These are phyloP conservation scores for Fusarium circinatum DNA, from an alignment of 2,329 filamentous ascomycete species.

Conservation along the genomic window DNA sequence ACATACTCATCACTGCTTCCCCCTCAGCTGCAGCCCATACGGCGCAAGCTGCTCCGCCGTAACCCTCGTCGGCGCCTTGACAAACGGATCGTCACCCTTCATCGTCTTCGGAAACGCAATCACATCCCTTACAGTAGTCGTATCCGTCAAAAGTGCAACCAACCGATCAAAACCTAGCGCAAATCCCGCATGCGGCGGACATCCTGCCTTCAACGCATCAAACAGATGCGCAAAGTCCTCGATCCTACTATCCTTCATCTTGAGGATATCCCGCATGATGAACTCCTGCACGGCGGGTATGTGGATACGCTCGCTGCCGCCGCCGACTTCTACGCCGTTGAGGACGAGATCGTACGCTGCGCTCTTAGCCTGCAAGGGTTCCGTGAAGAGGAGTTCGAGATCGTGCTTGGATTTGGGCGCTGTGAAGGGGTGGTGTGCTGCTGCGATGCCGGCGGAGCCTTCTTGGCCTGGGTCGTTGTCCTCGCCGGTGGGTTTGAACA, in stretches of 20 bases:
- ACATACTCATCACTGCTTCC: not conserved
- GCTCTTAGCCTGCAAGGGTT: conserved; percentile 78
- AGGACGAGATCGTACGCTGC: conserved; percentile 97
- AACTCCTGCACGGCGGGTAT: conserved; percentile 83
- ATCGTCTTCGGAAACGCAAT: conserved; percentile 97
- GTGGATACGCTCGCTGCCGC: conserved; percentile 93
- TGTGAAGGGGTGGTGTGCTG: conserved; percentile 97
- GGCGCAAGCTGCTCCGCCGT: conserved; percentile 64
- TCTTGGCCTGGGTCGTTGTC: conserved; percentile 78
- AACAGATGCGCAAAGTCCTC: conserved; percentile 86
- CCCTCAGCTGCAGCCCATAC: conserved; percentile 55
- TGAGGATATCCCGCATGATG: conserved; percentile 83
- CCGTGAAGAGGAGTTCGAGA: conserved; percentile 75
- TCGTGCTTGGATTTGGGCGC: conserved; percentile 79
- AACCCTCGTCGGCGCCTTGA: conserved; percentile 78
- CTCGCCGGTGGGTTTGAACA: conserved; percentile 81
- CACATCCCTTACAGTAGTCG: conserved; percentile 85
- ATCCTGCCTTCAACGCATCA: conserved; percentile 82
- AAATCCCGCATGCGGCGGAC: conserved; percentile 93
- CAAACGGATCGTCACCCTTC: conserved; percentile 86
- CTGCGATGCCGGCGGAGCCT: conserved; percentile 79
- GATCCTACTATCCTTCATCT: conserved; percentile 78
- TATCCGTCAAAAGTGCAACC: conserved; percentile 80
- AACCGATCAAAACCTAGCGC: conserved; percentile 92
- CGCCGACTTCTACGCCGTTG: conserved; percentile 94